Evolutionary conservation across 2,329 filamentous ascomycete species (phyloP).

Genomic region (Xylariaceae sp.): DNA sequence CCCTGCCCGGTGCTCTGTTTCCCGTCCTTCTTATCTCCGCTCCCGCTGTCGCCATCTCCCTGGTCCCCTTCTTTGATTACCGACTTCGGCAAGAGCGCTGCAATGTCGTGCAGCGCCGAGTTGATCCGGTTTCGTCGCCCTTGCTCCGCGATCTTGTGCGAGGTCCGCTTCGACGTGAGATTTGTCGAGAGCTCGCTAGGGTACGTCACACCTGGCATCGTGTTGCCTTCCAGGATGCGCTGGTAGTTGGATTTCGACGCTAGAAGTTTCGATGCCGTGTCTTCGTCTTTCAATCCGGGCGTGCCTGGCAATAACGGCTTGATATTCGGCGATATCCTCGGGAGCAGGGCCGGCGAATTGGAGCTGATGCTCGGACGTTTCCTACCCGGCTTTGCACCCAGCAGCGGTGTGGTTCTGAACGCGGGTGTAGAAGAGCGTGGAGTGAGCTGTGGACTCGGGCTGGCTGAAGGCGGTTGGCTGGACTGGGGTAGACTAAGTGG

Average conservation of each 20-base stretch:
- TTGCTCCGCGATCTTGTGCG: slow-evolving; percentile 97
- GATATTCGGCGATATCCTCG: slow-evolving; percentile 90
- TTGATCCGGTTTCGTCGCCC: slow-evolving; percentile 94
- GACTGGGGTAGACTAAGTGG: slow-evolving; percentile 45
- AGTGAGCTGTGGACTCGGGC: slow-evolving; percentile 61
- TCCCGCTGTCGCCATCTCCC: slow-evolving; percentile 42
- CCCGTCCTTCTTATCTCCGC: slow-evolving; percentile 39
- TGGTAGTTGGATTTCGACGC: slow-evolving; percentile 98
- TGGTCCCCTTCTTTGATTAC: slow-evolving; percentile 41
- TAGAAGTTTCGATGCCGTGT: slow-evolving; percentile 68
- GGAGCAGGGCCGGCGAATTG: slow-evolving; percentile 78
- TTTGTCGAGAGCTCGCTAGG: slow-evolving; percentile 89
- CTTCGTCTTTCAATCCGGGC: slow-evolving; percentile 50
- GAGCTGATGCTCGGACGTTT: slow-evolving; percentile 70
- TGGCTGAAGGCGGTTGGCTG: slow-evolving; percentile 47
- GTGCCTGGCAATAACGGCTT: slow-evolving; percentile 76
- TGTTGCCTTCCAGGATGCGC: slow-evolving; percentile 90
- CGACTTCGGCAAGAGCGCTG: slow-evolving; percentile 69
- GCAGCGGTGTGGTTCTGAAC: slow-evolving; percentile 50
- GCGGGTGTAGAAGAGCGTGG: slow-evolving; percentile 44
- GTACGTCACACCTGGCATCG: slow-evolving; percentile 84
- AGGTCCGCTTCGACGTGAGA: slow-evolving; percentile 91
- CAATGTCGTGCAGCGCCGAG: slow-evolving; percentile 86
- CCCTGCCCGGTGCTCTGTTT: slow-evolving; percentile 55
- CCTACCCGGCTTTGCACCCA: slow-evolving; percentile 56